phyloP scores from a whole-genome alignment of 208 protist species.

The Acanthamoeba royreba region DNA sequence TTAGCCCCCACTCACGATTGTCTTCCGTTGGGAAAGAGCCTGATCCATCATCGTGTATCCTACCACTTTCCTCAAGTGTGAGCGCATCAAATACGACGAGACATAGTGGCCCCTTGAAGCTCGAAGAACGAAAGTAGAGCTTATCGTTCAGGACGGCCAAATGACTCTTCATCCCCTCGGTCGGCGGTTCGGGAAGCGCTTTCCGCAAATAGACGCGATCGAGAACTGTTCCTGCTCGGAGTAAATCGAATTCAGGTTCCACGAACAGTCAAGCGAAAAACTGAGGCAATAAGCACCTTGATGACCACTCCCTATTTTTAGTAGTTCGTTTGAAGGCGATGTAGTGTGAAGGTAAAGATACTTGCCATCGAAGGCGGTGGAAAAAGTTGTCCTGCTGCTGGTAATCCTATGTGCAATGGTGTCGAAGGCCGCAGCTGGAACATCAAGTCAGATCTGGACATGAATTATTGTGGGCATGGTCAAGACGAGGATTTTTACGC shows the following conservation, averaged over 20 bases:
- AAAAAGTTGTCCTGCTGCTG: neutral
- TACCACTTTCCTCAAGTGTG: neutral
- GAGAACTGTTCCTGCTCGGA: neutral
- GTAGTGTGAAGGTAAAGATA: neutral
- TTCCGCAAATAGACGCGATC: neutral
- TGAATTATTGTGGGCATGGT: no score
- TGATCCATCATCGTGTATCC: neutral
- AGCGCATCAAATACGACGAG: neutral
- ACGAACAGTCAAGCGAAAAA: no score
- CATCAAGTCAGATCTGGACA: no score
- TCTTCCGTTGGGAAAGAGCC: neutral
- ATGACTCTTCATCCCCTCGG: neutral
- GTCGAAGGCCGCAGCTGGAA: neutral
- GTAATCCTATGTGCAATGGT: neutral
- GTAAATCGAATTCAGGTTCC: no score
- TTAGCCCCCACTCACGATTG: neutral
- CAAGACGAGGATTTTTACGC: no score
- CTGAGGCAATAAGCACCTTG: no score
- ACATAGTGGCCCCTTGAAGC: neutral
- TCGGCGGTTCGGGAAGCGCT: neutral
- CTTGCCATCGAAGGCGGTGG: neutral
- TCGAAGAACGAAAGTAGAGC: neutral
- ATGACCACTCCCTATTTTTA: neutral
- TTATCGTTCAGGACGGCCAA: neutral
- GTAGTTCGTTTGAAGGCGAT: neutral